Evolutionary conservation across 129 eudicot genomes (phyloP).

Genomic region (Heracleum sosnowskyi): DNA sequence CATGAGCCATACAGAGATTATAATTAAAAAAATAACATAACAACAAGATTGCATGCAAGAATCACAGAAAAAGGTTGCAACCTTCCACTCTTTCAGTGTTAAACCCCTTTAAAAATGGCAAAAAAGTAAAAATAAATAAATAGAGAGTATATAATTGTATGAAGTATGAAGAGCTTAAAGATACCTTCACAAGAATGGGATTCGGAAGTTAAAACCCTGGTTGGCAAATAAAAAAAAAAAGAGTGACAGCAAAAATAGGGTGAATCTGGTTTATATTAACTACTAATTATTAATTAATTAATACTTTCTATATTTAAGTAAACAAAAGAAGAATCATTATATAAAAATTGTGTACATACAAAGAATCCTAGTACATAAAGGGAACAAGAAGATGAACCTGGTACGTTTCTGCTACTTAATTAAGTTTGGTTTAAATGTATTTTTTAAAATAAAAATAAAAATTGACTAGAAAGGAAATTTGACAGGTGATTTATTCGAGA

Average conservation of each 20-base stretch:
- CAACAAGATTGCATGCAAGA: slow-evolving; percentile 7
- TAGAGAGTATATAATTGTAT: not conserved
- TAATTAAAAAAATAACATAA: not conserved
- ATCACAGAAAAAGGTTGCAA: not conserved
- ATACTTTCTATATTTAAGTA: too few species aligned
- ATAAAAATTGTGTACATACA: not conserved
- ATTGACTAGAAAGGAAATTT: not conserved
- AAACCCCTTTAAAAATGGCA: not conserved
- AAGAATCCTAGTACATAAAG: not conserved
- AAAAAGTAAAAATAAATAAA: too few species aligned
- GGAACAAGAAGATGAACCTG: not conserved
- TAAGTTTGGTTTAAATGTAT: not conserved
- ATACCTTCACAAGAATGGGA: not conserved
- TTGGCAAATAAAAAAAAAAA: not conserved
- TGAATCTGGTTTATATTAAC: not conserved
- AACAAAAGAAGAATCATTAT: not conserved
- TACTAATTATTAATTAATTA: not conserved
- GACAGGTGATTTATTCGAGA: not conserved
- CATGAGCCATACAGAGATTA: not conserved
- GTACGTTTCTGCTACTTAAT: not conserved
- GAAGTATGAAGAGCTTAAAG: not conserved
- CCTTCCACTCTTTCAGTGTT: not conserved
- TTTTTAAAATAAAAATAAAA: not conserved
- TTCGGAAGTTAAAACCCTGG: not conserved
- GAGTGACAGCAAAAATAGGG: slow-evolving; percentile 1